Conservation (phyloP, 768 basidiomycete genomes). For the Pholiota molesta region DNA sequence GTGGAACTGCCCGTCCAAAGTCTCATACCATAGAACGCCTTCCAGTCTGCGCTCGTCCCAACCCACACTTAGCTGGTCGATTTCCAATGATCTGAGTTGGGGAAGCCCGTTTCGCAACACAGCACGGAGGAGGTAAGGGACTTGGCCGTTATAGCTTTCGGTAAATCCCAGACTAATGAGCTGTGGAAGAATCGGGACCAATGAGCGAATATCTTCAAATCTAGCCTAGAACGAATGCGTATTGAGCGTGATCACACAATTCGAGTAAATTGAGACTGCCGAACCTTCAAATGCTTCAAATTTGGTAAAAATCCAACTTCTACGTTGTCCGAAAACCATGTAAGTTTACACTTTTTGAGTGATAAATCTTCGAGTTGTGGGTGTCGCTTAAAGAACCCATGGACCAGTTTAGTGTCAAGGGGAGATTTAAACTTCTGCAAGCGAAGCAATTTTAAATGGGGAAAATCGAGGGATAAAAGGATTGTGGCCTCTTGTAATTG, state of each 20-base stretch:
- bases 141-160: conserved; percentile 16
- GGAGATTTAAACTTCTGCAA: background rate
- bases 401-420: background rate
- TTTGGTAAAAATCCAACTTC: background rate
- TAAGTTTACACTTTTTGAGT: background rate
- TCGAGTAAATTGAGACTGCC: background rate
- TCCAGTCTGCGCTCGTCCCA: conserved; percentile 1
- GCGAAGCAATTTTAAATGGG: background rate
- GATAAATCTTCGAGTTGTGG: background rate
- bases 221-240: conserved; percentile 2
- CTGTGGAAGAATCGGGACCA: conserved; percentile 12
- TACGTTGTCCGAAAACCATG: background rate
- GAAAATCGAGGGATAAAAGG: background rate
- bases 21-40: no score
- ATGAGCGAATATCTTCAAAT: conserved; percentile 10
- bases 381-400: background rate
- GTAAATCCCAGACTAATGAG: conserved; percentile 11
- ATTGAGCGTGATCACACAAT: background rate
- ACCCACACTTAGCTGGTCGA: conserved; percentile 7
- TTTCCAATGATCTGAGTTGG: conserved; percentile 14
- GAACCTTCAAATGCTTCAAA: background rate
- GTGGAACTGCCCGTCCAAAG: conserved; percentile 11
- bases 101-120: conserved; percentile 18
- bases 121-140: conserved; percentile 20
- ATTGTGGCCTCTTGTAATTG: background rate